Evolutionary conservation across 345 rosid genomes (phyloP).

Genomic region (Eucalyptus urophylla): DNA sequence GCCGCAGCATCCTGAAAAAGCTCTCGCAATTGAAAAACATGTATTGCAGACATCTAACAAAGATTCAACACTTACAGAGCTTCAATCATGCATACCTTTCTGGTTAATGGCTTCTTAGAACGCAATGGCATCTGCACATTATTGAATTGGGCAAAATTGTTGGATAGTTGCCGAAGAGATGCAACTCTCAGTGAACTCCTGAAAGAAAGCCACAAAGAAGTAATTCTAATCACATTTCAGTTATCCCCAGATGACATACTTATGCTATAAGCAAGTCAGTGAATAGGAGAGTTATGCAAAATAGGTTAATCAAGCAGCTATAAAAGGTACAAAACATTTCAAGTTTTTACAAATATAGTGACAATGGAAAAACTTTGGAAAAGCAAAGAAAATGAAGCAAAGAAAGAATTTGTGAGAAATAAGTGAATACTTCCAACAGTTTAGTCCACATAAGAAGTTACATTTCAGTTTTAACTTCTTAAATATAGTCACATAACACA

Average conservation of each 20-base stretch:
- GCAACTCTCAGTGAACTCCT: conserved; percentile 62
- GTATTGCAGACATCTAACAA: background rate
- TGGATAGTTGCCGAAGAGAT: conserved; percentile 76
- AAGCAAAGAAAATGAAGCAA: background rate
- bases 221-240: background rate
- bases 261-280: background rate
- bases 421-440: background rate
- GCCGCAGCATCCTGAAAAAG: conserved; percentile 66
- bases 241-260: background rate
- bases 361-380: background rate
- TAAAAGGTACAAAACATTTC: background rate
- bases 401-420: background rate
- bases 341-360: background rate
- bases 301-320: background rate
- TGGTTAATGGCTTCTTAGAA: conserved; percentile 67
- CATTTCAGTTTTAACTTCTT: background rate
- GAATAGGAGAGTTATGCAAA: background rate
- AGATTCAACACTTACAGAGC: background rate
- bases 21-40: background rate
- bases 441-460: background rate
- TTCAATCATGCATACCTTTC: conserved; percentile 37
- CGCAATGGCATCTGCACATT: conserved; percentile 63
- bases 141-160: conserved; percentile 76
- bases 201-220: conserved; percentile 1
- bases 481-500: background rate